Percentiles rank a stretch among this genome's conserved stretches.
Conservation (phyloP, 805 yeast genomes). For the Candida awuae region DNA sequence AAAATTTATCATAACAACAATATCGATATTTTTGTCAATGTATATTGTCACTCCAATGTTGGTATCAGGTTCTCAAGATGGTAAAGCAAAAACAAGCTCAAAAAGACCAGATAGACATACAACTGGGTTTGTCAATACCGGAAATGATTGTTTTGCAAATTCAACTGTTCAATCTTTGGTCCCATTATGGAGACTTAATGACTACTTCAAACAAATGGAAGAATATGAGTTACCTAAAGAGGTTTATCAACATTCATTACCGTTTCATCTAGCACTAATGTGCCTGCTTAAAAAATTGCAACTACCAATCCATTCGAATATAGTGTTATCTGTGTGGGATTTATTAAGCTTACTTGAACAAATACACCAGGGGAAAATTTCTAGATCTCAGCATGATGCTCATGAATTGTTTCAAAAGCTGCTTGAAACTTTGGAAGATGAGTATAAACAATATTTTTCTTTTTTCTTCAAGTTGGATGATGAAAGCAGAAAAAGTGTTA, state of each 20-base stretch:
- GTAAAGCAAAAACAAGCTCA: neutral
- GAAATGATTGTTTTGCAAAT: conserved; percentile 91
- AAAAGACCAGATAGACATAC: conserved; percentile 64
- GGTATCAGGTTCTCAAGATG: neutral
- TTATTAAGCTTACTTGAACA: conserved; percentile 64
- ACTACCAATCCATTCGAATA: conserved; percentile 45
- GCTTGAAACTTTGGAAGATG: conserved; percentile 69
- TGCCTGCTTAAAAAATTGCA: conserved; percentile 49
- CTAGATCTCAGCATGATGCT: conserved; percentile 87
- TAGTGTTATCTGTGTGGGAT: conserved; percentile 69
- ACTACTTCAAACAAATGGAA: conserved; percentile 39
- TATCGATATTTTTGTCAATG: no score
- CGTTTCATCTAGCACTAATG: conserved; percentile 52
- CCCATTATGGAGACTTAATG: conserved; percentile 49
- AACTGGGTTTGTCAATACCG: conserved; percentile 73
- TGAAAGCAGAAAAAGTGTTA: conserved; percentile 4
- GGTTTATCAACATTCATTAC: conserved; percentile 31
- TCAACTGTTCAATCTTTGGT: conserved; percentile 76
- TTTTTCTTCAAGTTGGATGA: conserved; percentile 47
- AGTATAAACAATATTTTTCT: conserved; percentile 31
- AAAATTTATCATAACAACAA: no score
- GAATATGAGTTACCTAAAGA: conserved; percentile 1
- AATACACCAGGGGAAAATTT: conserved; percentile 64
- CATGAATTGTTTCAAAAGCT: conserved; percentile 83
- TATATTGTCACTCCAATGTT: no score